Percentiles rank a stretch among this genome's conserved stretches.
Evolutionary conservation across 1,284 basidiomycete genomes (phyloP).

Genomic region (Athelia sp.): DNA sequence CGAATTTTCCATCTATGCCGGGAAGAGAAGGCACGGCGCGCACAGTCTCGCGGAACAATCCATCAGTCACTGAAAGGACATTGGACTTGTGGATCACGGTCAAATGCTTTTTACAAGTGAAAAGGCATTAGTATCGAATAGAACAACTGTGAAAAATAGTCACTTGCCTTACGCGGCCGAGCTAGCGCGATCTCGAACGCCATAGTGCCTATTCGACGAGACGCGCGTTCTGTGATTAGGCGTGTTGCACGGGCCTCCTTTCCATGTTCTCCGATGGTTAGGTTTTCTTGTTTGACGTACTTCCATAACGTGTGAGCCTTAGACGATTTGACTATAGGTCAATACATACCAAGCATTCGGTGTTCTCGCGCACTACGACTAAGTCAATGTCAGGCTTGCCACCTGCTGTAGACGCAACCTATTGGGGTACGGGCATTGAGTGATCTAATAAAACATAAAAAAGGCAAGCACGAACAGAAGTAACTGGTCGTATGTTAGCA

Average conservation of each 20-base stretch:
- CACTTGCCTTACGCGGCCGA: slow-evolving; percentile 63
- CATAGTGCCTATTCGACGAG: slow-evolving; percentile 88
- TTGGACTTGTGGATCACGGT: slow-evolving; percentile 98
- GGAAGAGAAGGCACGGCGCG: slow-evolving; percentile 68
- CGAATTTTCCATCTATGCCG: slow-evolving; percentile 60
- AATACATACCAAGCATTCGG: slow-evolving; percentile 84
- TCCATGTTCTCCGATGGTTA: slow-evolving; percentile 57
- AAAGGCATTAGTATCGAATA: slow-evolving; percentile 1
- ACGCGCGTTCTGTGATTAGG: slow-evolving; percentile 91
- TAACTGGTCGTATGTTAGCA: slow-evolving; percentile 92
- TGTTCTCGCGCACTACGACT: slow-evolving; percentile 97
- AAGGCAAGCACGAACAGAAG: slow-evolving; percentile 48
- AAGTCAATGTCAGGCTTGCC: slow-evolving; percentile 73
- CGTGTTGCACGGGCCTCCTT: slow-evolving; percentile 92
- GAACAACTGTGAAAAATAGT: neutral
- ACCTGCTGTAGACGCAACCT: slow-evolving; percentile 55
- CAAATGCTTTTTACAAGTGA: slow-evolving; percentile 40
- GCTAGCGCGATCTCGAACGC: slow-evolving; percentile 88
- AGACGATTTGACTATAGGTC: neutral
- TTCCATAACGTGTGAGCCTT: slow-evolving; percentile 24
- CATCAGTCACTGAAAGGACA: slow-evolving; percentile 93
- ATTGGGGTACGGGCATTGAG: slow-evolving; percentile 5
- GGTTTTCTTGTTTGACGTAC: slow-evolving; percentile 94
- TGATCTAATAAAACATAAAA: neutral
- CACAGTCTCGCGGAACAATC: slow-evolving; percentile 90